Percentiles rank a stretch among this genome's conserved stretches.
These are phyloP conservation scores for Beauveria asiatica DNA, from an alignment of 2,329 filamentous ascomycete species.

Conservation along the genomic window DNA sequence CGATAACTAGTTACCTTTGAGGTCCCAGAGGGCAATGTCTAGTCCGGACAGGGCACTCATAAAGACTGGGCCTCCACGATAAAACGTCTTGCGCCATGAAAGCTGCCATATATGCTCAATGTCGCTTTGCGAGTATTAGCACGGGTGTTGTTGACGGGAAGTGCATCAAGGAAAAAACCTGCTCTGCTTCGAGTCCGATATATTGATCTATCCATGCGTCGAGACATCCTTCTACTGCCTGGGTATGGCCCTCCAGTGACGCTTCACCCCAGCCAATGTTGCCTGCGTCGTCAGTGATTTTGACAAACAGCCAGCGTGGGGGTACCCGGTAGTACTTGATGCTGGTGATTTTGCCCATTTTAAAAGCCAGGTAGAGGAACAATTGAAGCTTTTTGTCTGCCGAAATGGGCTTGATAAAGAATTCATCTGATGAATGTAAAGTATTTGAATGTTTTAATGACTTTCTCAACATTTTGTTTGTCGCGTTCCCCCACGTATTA, in stretches of 20 bases:
- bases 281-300: slow-evolving; percentile 59
- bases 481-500: too few relatives aligned
- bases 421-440: too few relatives aligned
- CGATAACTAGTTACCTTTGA: slow-evolving; percentile 47
- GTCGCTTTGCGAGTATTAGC: slow-evolving; percentile 37
- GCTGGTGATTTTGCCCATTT: slow-evolving; percentile 15
- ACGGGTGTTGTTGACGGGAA: not conserved
- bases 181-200: slow-evolving; percentile 63
- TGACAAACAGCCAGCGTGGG: slow-evolving; percentile 71
- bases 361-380: too few relatives aligned
- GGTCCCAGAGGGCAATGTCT: slow-evolving; percentile 73
- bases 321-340: slow-evolving; percentile 70
- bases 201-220: slow-evolving; percentile 57
- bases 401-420: too few relatives aligned
- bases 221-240: slow-evolving; percentile 65
- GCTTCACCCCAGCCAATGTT: slow-evolving; percentile 66
- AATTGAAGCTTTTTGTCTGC: too few relatives aligned
- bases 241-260: slow-evolving; percentile 63
- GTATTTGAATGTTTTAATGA: too few relatives aligned
- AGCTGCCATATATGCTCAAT: slow-evolving; percentile 78
- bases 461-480: too few relatives aligned
- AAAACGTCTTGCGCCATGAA: slow-evolving; percentile 63
- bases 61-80: slow-evolving; percentile 69
- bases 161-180: slow-evolving; percentile 15
- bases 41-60: slow-evolving; percentile 73